Evolutionary conservation across 208 protist species (phyloP).

Genomic region (Acanthamoeba lenticulata): DNA sequence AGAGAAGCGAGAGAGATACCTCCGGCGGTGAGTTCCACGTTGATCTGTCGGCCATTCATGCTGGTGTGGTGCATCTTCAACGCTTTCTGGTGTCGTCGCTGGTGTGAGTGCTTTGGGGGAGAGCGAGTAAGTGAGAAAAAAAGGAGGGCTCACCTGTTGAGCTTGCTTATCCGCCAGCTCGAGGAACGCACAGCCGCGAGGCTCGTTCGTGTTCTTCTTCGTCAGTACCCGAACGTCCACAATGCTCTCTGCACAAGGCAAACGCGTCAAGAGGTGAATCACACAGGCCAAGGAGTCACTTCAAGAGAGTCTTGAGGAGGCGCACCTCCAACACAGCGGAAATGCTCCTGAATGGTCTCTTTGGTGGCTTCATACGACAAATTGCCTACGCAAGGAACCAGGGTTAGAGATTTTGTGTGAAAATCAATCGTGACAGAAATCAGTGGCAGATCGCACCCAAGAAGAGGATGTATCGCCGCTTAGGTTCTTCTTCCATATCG

Average conservation of each 20-base stretch:
- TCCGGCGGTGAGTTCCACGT: conserved; percentile 58
- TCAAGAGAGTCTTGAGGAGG: not conserved
- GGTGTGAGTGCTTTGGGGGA: no score
- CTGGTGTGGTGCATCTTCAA: conserved; percentile 60
- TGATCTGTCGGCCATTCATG: conserved; percentile 49
- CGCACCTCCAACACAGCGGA: not conserved
- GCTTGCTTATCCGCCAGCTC: not conserved
- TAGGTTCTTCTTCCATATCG: not conserved
- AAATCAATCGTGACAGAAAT: not conserved
- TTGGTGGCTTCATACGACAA: conserved; percentile 24
- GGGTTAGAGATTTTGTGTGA: not conserved
- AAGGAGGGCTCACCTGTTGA: not conserved
- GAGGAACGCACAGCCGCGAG: conserved; percentile 44
- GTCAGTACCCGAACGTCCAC: conserved; percentile 43
- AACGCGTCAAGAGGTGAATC: not conserved
- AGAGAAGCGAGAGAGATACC: not conserved
- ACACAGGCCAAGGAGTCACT: not conserved
- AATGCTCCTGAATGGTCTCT: conserved; percentile 23
- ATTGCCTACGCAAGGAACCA: not conserved
- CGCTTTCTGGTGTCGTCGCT: no score
- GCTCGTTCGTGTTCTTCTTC: conserved; percentile 2
- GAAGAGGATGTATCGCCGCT: conserved; percentile 58
- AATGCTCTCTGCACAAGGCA: not conserved
- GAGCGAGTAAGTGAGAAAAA: not conserved
- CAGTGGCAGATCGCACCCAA: not conserved